Evolutionary conservation across 1,284 basidiomycete species (phyloP).

Genomic region (Leucoagaricus sp.): DNA sequence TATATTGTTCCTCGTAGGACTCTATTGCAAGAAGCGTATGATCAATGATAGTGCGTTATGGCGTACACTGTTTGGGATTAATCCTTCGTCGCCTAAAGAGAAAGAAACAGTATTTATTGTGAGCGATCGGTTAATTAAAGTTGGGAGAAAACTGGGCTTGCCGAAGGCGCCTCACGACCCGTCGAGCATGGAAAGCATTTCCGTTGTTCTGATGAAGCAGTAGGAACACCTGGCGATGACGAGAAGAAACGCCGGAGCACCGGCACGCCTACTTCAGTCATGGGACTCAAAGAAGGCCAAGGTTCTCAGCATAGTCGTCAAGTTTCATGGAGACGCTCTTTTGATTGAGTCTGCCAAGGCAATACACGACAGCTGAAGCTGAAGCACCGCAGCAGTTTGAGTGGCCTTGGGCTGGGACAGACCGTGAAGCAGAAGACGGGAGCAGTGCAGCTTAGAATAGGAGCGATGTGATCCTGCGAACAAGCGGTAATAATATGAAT

Average conservation of each 20-base stretch:
- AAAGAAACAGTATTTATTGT: too few relatives aligned
- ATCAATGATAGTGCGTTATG: too few relatives aligned
- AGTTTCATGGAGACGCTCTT: not conserved
- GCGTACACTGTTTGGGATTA: too few relatives aligned
- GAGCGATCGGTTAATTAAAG: not conserved
- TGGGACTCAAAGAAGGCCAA: not conserved
- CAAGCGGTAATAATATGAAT: not conserved
- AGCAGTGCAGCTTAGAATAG: not conserved
- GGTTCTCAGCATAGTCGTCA: not conserved
- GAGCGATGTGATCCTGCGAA: not conserved
- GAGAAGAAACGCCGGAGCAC: not conserved
- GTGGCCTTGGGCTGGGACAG: not conserved
- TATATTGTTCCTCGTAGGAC: too few relatives aligned
- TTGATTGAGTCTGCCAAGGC: not conserved
- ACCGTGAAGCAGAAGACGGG: not conserved
- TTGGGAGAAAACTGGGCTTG: not conserved
- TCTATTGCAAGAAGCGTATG: too few relatives aligned
- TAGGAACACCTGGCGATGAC: not conserved
- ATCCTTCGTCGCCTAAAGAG: too few relatives aligned
- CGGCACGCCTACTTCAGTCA: not conserved
- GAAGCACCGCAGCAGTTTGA: too few relatives aligned
- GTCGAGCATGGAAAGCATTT: not conserved
- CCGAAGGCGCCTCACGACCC: not conserved
- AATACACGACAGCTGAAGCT: not conserved
- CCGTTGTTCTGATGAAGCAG: not conserved